Evolutionary conservation across 2,329 filamentous ascomycete species (phyloP).

Genomic region (Cercospora sp.): DNA sequence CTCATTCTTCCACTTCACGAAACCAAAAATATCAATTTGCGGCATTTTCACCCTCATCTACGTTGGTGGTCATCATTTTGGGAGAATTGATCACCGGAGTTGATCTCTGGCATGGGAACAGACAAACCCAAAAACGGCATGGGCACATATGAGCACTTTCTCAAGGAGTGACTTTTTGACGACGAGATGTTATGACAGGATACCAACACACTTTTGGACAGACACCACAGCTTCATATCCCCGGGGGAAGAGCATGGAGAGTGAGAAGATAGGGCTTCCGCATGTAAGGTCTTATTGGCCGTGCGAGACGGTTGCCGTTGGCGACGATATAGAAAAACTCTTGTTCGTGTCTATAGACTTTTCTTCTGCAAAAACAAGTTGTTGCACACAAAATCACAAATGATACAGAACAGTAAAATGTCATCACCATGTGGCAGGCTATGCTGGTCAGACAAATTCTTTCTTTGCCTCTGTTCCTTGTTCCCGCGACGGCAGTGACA

Average conservation of each 20-base stretch:
- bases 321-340: neutral
- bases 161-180: neutral
- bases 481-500: neutral
- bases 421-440: neutral
- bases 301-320: neutral
- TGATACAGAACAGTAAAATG: neutral
- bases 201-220: neutral
- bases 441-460: neutral
- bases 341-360: neutral
- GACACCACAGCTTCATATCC: neutral
- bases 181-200: neutral
- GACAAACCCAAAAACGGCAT: neutral
- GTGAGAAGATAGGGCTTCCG: neutral
- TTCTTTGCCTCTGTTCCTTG: neutral
- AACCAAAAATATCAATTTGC: neutral
- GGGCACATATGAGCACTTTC: neutral
- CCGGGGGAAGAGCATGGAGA: neutral
- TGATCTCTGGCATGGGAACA: neutral
- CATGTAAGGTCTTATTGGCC: neutral
- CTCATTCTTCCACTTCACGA: neutral
- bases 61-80: neutral
- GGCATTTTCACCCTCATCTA: neutral
- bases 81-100: neutral
- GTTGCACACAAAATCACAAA: neutral
- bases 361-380: neutral